Conservation (phyloP, 768 basidiomycete genomes). For the Trametes meyenii region DNA sequence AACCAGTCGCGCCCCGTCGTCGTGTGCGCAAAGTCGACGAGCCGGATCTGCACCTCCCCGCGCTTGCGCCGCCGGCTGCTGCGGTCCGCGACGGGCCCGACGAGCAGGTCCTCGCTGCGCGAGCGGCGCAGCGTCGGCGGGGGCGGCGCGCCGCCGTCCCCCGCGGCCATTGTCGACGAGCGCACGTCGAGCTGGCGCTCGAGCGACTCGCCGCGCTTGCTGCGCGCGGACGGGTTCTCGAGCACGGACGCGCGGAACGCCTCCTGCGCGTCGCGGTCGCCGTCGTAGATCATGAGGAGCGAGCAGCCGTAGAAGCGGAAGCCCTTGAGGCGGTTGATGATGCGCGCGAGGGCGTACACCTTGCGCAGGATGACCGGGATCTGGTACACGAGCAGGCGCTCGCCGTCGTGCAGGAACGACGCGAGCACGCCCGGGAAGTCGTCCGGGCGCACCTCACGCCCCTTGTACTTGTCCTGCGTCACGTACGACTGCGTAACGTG, state of each 20-base stretch:
- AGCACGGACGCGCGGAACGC: conserved; percentile 60
- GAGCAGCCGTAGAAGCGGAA: conserved; percentile 99
- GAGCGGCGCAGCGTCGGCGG: conserved; percentile 63
- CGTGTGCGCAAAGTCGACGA: conserved; percentile 99
- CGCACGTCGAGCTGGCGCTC: conserved; percentile 48
- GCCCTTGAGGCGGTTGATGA: conserved; percentile 87
- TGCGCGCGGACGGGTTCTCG: conserved; percentile 67
- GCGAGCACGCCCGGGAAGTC: conserved; percentile 84
- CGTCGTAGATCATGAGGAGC: conserved; percentile 96
- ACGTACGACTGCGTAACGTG: conserved; percentile 78
- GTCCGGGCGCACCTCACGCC: conserved; percentile 83
- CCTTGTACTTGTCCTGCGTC: conserved; percentile 96
- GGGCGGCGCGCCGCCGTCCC: conserved; percentile 41
- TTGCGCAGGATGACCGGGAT: conserved; percentile 91
- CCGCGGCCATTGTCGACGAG: conserved; percentile 30
- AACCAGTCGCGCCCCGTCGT: conserved; percentile 94
- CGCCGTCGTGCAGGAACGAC: conserved; percentile 85
- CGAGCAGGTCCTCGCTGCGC: conserved; percentile 78
- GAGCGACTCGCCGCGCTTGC: conserved; percentile 77
- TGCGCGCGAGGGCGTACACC: conserved; percentile 90
- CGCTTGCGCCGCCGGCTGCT: conserved; percentile 69
- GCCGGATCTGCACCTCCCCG: conserved; percentile 92
- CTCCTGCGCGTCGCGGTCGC: conserved; percentile 87
- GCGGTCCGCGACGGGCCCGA: conserved; percentile 67
- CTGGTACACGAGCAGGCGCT: conserved; percentile 82